Base-by-base conservation (phyloP, 2,329 filamentous ascomycete genomes). In the Trichoderma breve region DNA sequence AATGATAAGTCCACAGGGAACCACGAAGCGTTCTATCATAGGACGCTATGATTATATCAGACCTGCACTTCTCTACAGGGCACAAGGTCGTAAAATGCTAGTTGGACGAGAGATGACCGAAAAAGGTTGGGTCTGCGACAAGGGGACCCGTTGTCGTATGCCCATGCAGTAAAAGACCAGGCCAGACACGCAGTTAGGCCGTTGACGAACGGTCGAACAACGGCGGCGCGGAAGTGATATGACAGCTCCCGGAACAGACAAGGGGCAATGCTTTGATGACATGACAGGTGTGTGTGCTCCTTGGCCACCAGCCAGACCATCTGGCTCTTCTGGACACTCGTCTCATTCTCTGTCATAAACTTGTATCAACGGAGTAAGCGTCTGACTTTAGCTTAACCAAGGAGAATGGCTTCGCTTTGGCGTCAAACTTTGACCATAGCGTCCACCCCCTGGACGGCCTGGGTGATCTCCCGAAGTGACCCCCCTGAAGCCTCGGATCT, bases 401-500 rank as follows among this genome's bases (percentile, higher is more conserved):
- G 36, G 55, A 51, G 28, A 36, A 60, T 30, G 28, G 55, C 28
- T 34, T 60, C 53, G 26, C 28, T 58, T 63, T 62, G 58, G 58
- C 15, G 60, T 53, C 60, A 64, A 63, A 32, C 21, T 58, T 63
- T 58, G 47, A 64, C 68, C 24, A 57, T 11, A 58, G 32, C 26
- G 26, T 30, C 32, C 14, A 71, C 47, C 67, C 71, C 71, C 71
- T 71, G 66, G 67, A 51, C 34, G 15, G 67, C 47, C 66, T 61
- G 61, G 71, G 51, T 63, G 71, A 72, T 72, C 71, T 72, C 71
- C 71, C 66, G 71, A 70, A 69, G 18, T 14, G 24, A 64, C 24
- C 51, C 60, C 67, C 71, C 67, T 72, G 66, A 60, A 65, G 53
- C 24, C 60, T 71, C 71, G 71, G 71, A 72, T 72, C 66, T 72